phyloP scores from a whole-genome alignment of 2,329 filamentous ascomycete genomes.

The Diaporthe longicolla region DNA sequence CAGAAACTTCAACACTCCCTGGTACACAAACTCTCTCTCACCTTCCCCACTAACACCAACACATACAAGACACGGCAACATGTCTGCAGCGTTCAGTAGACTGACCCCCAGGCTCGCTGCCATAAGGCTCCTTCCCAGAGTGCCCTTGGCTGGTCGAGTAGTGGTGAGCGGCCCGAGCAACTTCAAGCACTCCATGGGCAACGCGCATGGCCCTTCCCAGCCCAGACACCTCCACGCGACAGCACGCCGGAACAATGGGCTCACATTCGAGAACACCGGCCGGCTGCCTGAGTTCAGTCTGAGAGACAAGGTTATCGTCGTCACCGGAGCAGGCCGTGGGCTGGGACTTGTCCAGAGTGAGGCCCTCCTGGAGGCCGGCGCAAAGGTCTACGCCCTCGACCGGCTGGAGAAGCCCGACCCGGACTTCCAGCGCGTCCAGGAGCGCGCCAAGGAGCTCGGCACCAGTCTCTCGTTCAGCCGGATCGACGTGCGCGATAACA shows the following conservation, averaged over 20 bases:
- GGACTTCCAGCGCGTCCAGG: conserved; percentile 75
- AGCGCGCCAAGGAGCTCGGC: conserved; percentile 75
- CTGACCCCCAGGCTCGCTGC: conserved; percentile 6
- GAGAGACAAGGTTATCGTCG: conserved; percentile 79
- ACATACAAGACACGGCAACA: conserved; percentile 10
- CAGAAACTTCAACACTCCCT: too few relatives aligned
- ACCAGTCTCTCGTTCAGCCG: conserved; percentile 81
- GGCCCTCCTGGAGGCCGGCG: conserved; percentile 84
- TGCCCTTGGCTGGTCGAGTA: not conserved
- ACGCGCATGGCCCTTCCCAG: not conserved
- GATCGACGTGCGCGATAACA: conserved; percentile 83
- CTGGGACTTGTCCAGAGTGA: conserved; percentile 84
- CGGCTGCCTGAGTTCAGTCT: conserved; percentile 81
- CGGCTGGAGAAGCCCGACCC: conserved; percentile 68
- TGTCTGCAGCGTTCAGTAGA: conserved; percentile 34
- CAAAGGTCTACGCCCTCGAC: conserved; percentile 77
- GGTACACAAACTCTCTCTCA: too few relatives aligned
- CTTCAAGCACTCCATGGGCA: not conserved
- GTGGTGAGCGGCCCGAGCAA: not conserved
- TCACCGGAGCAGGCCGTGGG: conserved; percentile 83
- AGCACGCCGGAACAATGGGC: conserved; percentile 3
- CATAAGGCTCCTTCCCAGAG: conserved; percentile 16
- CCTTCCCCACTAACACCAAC: not conserved
- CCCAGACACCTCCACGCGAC: conserved; percentile 33
- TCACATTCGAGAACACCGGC: conserved; percentile 35